Evolutionary conservation across 352 stramenopile genomes (phyloP).

Genomic region (Thraustotheca clavata): DNA sequence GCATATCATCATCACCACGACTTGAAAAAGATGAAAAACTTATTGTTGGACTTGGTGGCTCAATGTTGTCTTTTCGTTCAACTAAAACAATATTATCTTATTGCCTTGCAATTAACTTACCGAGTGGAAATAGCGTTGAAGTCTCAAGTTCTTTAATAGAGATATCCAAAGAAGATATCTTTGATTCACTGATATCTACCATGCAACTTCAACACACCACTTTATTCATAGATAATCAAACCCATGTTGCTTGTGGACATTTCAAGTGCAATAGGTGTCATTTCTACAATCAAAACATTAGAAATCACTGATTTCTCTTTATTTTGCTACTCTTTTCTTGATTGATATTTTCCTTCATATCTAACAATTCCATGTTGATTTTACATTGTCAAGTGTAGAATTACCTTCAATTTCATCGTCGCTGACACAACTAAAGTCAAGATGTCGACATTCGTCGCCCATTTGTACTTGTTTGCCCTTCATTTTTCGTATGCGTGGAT

Average conservation of each 20-base stretch:
- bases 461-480: neutral
- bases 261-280: neutral
- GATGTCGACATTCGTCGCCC: conserved; percentile 1
- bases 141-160: neutral
- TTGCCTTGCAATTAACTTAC: too few relatives aligned
- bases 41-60: neutral
- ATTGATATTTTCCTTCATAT: neutral
- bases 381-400: neutral
- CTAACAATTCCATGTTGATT: too few relatives aligned
- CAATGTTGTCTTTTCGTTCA: too few relatives aligned
- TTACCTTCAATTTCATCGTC: conserved; percentile 7
- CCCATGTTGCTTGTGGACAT: neutral
- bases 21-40: neutral
- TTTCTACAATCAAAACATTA: neutral
- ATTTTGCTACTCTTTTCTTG: neutral
- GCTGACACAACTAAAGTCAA: neutral
- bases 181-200: neutral
- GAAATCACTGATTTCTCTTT: neutral
- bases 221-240: neutral
- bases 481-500: neutral
- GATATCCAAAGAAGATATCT: neutral
- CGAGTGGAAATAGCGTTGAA: neutral
- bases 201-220: neutral
- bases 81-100: too few relatives aligned
- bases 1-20: neutral